Conservation (phyloP, 306 rosid species). For the Begonia peltatifolia region DNA sequence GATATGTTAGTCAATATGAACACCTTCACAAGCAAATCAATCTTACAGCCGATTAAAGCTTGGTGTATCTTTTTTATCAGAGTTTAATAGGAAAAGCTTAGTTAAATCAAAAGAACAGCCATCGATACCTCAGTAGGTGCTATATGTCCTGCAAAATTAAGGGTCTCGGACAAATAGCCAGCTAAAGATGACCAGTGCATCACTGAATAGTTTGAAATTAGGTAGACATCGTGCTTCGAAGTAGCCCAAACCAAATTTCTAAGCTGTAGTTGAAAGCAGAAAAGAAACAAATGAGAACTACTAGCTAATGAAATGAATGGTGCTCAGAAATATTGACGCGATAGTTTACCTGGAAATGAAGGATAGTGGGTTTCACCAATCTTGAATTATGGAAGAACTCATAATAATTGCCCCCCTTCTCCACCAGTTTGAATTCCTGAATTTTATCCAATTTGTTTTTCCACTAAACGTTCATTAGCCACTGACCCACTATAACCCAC, state of each 20-base stretch:
- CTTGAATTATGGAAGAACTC: conserved; percentile 49
- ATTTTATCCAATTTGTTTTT: not conserved
- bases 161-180: conserved; percentile 39
- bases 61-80: no score
- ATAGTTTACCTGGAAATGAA: conserved; percentile 47
- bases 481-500: not conserved
- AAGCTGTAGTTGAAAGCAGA: conserved; percentile 22
- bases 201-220: conserved; percentile 41
- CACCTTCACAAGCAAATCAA: no score
- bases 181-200: conserved; percentile 58
- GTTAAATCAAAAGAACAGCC: no score
- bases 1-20: no score
- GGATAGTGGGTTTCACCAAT: conserved; percentile 51
- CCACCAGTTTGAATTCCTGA: conserved; percentile 33
- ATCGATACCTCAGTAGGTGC: conserved; percentile 38
- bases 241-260: conserved; percentile 60
- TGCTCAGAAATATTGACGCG: no score
- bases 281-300: not conserved
- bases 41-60: no score
- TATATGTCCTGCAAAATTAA: conserved; percentile 49
- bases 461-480: no score
- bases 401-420: conserved; percentile 31
- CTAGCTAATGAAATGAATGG: not conserved
- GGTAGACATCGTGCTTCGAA: conserved; percentile 53
- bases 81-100: no score